Conservation (phyloP, 192 early-diverging fungal genomes). For the Spizellomyces sp. region DNA sequence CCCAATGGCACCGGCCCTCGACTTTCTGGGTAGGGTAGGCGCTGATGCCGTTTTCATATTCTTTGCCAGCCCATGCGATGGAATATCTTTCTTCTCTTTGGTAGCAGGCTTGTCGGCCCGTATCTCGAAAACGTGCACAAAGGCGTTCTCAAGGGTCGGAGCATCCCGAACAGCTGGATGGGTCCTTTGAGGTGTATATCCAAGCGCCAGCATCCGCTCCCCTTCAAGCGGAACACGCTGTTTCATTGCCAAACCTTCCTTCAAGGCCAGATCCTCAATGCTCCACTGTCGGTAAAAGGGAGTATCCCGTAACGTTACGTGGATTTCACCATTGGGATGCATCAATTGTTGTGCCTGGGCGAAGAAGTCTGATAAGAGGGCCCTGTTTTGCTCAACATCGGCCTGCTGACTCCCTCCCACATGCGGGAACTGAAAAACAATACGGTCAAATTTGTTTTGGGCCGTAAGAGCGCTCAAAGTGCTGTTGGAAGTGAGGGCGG, state of each 20-base stretch:
- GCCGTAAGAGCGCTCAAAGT: not conserved
- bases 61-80: too few species aligned
- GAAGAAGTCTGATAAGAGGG: constrained; percentile 40
- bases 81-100: too few species aligned
- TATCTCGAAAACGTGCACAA: constrained; percentile 35
- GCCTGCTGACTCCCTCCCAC: constrained; percentile 35
- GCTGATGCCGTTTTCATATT: too few species aligned
- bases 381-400: constrained; percentile 34
- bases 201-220: constrained; percentile 36
- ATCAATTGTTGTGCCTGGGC: constrained; percentile 15
- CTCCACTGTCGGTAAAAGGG: constrained; percentile 44
- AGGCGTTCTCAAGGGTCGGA: constrained; percentile 42
- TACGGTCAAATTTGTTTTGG: constrained; percentile 28
- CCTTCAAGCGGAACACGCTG: constrained; percentile 29
- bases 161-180: constrained; percentile 46
- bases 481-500: constrained; percentile 15
- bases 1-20: too few species aligned
- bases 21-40: too few species aligned
- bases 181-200: constrained; percentile 46
- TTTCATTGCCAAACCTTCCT: constrained; percentile 23
- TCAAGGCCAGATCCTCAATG: constrained; percentile 28
- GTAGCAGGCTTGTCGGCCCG: too few species aligned
- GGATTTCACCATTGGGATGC: constrained; percentile 25
- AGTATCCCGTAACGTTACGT: constrained; percentile 42
- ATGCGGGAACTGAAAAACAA: constrained; percentile 51